Percentiles rank a stretch among this genome's conserved stretches.
Conservation (phyloP, 768 basidiomycete genomes). For the Russula foetens region DNA sequence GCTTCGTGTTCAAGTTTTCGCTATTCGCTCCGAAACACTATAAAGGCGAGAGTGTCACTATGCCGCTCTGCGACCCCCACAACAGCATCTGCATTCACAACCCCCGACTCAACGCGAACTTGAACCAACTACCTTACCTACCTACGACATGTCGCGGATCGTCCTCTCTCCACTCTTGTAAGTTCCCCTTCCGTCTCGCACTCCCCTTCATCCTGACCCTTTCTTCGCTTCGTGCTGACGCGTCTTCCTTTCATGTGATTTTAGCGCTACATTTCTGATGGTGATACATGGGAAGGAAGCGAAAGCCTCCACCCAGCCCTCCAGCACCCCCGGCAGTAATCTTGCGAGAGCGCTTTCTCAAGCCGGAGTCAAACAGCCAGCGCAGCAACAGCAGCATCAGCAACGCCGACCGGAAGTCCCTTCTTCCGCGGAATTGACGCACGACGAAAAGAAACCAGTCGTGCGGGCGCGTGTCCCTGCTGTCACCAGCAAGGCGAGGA, state of each 20-base stretch:
- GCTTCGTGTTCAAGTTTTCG: too few species aligned
- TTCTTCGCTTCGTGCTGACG: neutral
- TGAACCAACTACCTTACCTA: neutral
- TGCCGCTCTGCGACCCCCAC: too few species aligned
- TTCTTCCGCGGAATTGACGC: neutral
- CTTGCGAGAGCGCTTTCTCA: neutral
- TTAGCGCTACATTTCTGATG: neutral
- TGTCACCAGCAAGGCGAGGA: slow-evolving; percentile 9
- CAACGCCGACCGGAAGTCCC: neutral
- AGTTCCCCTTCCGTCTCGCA: too few species aligned
- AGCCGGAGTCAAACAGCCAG: neutral
- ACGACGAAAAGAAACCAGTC: neutral
- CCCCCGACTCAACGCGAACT: neutral
- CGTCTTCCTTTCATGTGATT: neutral
- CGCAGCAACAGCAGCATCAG: too few species aligned
- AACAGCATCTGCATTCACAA: too few species aligned
- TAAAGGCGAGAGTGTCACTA: too few species aligned
- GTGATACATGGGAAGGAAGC: neutral
- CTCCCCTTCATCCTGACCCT: too few species aligned
- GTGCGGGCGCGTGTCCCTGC: slow-evolving; percentile 3
- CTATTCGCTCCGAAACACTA: too few species aligned
- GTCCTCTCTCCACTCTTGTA: neutral
- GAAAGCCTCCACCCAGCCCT: neutral
- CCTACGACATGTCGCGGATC: neutral
- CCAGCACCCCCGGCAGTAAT: neutral